These are phyloP conservation scores for Psilocybe tampanensis DNA, from an alignment of 768 basidiomycete species.

Conservation along the genomic window DNA sequence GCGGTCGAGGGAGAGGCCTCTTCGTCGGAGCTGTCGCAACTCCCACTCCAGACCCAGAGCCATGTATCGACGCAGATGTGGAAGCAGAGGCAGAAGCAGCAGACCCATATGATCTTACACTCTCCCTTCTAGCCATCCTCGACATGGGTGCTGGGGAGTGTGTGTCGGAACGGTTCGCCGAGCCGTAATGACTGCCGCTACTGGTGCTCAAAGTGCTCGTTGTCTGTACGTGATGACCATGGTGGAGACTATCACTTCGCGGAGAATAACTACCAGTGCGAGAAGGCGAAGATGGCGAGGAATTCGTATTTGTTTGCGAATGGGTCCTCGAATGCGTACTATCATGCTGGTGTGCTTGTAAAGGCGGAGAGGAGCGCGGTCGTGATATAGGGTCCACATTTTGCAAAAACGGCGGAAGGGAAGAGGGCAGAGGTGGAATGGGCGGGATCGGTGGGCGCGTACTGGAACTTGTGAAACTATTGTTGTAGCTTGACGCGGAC, in stretches of 20 bases:
- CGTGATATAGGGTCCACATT: neutral
- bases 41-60: neutral
- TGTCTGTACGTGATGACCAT: neutral
- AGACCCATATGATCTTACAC: neutral
- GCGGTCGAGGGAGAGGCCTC: conserved; percentile 12
- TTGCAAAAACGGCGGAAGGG: neutral
- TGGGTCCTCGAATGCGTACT: conserved; percentile 8
- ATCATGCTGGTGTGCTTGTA: neutral
- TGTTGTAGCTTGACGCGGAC: neutral
- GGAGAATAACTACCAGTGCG: neutral
- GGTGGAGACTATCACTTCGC: neutral
- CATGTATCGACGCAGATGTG: neutral
- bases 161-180: neutral
- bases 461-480: neutral
- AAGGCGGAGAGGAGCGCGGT: conserved; percentile 9
- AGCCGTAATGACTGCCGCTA: too few relatives aligned
- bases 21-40: neutral
- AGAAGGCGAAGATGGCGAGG: neutral
- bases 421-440: neutral
- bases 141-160: neutral
- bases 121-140: neutral
- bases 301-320: neutral
- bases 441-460: neutral
- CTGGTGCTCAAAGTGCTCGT: too few relatives aligned
- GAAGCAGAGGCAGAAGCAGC: neutral